Conservation (phyloP, 2,329 filamentous ascomycete species). For the Trichoderma simmonsii region DNA sequence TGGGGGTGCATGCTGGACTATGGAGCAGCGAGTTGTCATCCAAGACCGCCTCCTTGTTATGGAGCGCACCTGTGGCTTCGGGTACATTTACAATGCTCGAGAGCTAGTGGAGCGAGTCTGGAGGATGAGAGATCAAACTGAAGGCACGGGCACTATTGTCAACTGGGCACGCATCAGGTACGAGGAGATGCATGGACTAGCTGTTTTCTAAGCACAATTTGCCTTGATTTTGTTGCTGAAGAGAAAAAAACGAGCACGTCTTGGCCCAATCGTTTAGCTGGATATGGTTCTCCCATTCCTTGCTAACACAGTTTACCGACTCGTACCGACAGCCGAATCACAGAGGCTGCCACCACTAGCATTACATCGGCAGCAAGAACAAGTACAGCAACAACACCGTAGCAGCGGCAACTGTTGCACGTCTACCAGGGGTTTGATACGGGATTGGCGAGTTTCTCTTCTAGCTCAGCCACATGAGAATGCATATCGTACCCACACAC, state of each 20-base stretch:
- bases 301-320: background rate
- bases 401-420: background rate
- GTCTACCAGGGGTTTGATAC: background rate
- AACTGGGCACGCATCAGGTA: conserved; percentile 37
- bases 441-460: background rate
- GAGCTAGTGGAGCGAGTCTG: conserved; percentile 41
- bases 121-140: conserved; percentile 30
- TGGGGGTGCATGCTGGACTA: conserved; percentile 35
- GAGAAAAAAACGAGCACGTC: background rate
- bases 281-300: background rate
- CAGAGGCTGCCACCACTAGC: background rate
- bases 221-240: background rate
- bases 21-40: conserved; percentile 38
- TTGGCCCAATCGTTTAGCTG: background rate
- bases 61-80: conserved; percentile 43
- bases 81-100: conserved; percentile 40
- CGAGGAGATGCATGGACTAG: conserved; percentile 36
- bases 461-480: conserved; percentile 24
- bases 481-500: conserved; percentile 53
- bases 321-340: background rate
- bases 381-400: background rate
- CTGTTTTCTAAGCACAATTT: conserved; percentile 28
- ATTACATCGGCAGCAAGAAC: background rate
- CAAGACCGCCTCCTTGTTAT: conserved; percentile 42
- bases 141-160: conserved; percentile 29